Evolutionary conservation across 257 asterid genomes (phyloP).

Genomic region (Jaltomata sinuosa): DNA sequence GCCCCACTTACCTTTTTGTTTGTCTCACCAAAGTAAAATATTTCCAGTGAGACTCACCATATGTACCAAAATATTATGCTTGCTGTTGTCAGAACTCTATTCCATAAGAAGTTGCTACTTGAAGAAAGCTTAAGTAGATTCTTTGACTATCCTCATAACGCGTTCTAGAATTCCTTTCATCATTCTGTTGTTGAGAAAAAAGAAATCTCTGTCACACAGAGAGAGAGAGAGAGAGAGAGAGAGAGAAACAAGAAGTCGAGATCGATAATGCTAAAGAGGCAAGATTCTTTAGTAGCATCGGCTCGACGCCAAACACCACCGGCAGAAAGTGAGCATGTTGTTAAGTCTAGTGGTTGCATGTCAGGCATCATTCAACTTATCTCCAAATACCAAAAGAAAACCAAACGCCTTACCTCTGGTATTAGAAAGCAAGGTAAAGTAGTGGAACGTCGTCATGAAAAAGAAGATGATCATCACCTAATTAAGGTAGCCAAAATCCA

Average conservation of each 20-base stretch:
- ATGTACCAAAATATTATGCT: no score
- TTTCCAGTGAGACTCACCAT: no score
- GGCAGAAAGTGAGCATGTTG: slow-evolving; percentile 43
- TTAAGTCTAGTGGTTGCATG: slow-evolving; percentile 74
- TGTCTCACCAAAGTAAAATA: no score
- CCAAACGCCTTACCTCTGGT: slow-evolving; percentile 68
- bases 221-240: no score
- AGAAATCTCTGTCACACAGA: neutral
- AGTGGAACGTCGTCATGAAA: neutral
- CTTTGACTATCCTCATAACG: neutral
- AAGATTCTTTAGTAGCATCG: slow-evolving; percentile 66
- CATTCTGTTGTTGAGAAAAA: neutral
- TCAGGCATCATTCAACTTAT: slow-evolving; percentile 62
- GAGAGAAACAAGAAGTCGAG: neutral
- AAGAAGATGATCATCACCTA: neutral
- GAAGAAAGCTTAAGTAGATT: no score
- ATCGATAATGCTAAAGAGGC: slow-evolving; percentile 65
- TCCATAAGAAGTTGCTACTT: no score
- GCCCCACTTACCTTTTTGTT: no score
- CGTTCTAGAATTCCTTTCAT: neutral
- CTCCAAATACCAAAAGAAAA: slow-evolving; percentile 53
- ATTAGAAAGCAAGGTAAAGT: slow-evolving; percentile 28
- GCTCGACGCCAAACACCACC: slow-evolving; percentile 61
- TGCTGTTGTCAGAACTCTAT: no score
- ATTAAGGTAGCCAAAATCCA: slow-evolving; percentile 30